phyloP scores from a whole-genome alignment of 2,329 filamentous ascomycete genomes.

The Blumeria hordei region DNA sequence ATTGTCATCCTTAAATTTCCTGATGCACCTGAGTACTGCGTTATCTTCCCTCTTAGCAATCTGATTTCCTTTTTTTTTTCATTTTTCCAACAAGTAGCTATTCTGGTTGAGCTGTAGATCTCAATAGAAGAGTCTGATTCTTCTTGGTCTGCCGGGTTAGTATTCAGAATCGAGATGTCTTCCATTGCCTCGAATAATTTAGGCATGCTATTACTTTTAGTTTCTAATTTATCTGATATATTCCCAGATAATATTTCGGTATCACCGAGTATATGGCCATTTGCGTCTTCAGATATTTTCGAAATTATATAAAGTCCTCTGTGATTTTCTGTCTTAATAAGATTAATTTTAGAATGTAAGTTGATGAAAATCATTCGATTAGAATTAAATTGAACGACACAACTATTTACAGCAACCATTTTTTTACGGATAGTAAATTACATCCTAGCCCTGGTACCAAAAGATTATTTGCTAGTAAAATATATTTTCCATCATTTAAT shows the following conservation, averaged over 20 bases:
- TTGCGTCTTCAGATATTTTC: background rate
- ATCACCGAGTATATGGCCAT: background rate
- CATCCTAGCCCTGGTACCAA: background rate
- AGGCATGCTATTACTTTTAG: too few species aligned
- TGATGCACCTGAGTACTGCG: background rate
- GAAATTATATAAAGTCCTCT: background rate
- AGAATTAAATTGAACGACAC: background rate
- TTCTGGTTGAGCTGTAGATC: background rate
- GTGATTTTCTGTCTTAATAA: background rate
- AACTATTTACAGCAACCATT: background rate
- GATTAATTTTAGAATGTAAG: background rate
- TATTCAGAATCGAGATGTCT: background rate
- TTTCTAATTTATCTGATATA: too few species aligned
- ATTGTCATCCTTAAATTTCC: background rate
- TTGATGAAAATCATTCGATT: background rate
- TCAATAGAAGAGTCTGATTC: background rate
- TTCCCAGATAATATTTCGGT: too few species aligned
- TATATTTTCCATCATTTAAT: background rate
- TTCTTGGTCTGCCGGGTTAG: background rate
- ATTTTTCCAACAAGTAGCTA: too few species aligned
- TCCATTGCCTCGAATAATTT: background rate
- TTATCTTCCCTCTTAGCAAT: background rate
- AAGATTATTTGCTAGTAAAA: background rate
- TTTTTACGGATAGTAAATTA: background rate
- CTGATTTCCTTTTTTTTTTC: background rate